phyloP scores from a whole-genome alignment of 2,329 filamentous ascomycete species.

The Lachnellula arida region DNA sequence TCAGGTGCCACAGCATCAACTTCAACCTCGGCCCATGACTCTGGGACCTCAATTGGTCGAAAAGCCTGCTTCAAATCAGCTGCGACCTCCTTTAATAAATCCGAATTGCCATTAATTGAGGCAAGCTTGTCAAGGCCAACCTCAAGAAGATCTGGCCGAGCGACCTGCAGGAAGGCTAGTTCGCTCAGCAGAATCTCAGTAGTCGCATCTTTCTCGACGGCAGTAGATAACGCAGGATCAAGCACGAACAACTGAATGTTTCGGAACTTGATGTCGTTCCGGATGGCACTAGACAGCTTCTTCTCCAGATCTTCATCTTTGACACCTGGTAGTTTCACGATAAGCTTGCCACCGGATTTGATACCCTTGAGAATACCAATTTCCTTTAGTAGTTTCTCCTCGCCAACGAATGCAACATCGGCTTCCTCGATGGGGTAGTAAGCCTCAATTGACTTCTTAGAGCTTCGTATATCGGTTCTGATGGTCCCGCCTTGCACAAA shows the following conservation, averaged over 20 bases:
- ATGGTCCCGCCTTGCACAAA: conserved; percentile 71
- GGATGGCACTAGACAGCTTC: conserved; percentile 66
- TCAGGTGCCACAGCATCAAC: conserved; percentile 48
- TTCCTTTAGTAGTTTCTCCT: conserved; percentile 73
- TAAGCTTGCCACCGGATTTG: conserved; percentile 65
- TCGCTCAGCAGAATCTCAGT: conserved; percentile 67
- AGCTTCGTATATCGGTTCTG: conserved; percentile 80
- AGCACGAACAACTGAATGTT: conserved; percentile 68
- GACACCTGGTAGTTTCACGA: conserved; percentile 71
- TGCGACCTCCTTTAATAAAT: conserved; percentile 49
- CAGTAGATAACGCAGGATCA: conserved; percentile 64
- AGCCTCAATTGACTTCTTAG: conserved; percentile 76
- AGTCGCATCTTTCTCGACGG: conserved; percentile 59
- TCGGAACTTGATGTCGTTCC: conserved; percentile 67
- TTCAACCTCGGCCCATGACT: conserved; percentile 71
- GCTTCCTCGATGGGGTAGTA: conserved; percentile 77
- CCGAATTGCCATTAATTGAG: conserved; percentile 49
- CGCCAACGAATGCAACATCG: conserved; percentile 72
- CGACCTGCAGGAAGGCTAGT: conserved; percentile 76
- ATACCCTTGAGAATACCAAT: conserved; percentile 69
- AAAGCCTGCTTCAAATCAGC: conserved; percentile 67
- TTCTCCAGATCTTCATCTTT: conserved; percentile 91
- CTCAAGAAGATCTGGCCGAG: conserved; percentile 59
- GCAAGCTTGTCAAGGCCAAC: conserved; percentile 64
- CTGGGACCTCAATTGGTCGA: conserved; percentile 68